Base-by-base conservation (phyloP, 441 rosid species). In the Isatis lusitanica region DNA sequence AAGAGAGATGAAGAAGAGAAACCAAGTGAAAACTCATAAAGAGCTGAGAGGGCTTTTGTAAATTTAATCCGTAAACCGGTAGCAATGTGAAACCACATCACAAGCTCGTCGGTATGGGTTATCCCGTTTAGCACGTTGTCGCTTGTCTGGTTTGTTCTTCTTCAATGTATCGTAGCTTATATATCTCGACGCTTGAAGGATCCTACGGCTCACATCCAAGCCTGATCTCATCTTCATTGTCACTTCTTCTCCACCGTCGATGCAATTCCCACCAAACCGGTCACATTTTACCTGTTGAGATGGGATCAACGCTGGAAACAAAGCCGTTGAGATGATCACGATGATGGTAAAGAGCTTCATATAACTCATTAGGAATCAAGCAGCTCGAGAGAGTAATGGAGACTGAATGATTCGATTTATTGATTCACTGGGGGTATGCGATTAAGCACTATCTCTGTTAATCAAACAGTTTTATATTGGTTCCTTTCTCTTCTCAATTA, bases 11-110 rank as follows among this genome's bases (percentile, higher is more conserved):
- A 36, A 7, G 15, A 30, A 30, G 11, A n/a, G n/a, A n/a, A n/a
- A n/a, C n/a, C n/a, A n/a, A n/a, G n/a, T n/a, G n/a, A n/a, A n/a
- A n/a, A n/a, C n/a, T n/a, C n/a, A n/a, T n/a, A n/a, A n/a, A 8
- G 12, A 36, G 8, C 9, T 36, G 5, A 28, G 10, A 55, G 24
- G 18, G 10, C 9, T 30, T 18, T 24, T 40, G 13, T 2, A 1
- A 39, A 40, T 51, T 39, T 44, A 77, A 51, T 44, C 7, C 0
- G 78, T 38, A 39, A 0, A 0, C 15, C 78, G 61, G 46, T 55
- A 26, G 16, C 84, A 81, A 28, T 18, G 64, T 5, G 78, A 63
- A 57, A 18, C 38, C 17, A 4, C 51, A 36, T 63, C 10, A 74
- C 84, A 78, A 16, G 0, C 1, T 38, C 42, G 42, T 38, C 42